These are phyloP conservation scores for Begonia masoniana DNA, from an alignment of 306 rosid species.

Conservation along the genomic window DNA sequence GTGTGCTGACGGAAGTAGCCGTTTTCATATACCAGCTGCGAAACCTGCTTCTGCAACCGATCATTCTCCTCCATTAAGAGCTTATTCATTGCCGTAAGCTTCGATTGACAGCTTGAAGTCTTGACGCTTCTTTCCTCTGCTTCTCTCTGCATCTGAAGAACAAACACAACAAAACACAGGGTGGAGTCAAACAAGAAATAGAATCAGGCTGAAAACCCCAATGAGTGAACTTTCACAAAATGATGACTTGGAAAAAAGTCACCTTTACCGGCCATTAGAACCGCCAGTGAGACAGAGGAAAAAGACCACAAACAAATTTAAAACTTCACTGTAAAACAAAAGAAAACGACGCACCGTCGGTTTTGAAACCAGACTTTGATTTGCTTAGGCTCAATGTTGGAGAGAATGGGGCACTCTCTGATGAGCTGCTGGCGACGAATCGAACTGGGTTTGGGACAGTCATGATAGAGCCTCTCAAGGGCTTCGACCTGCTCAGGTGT, in stretches of 20 bases:
- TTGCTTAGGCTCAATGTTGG: slow-evolving; percentile 86
- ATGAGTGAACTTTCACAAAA: not conserved
- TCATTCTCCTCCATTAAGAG: slow-evolving; percentile 96
- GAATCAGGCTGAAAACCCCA: too few relatives aligned
- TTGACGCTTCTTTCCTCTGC: slow-evolving; percentile 87
- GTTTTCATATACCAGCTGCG: slow-evolving; percentile 88
- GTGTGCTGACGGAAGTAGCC: slow-evolving; percentile 93
- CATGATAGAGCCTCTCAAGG: slow-evolving; percentile 89
- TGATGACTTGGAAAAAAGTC: not conserved
- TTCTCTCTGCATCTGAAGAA: slow-evolving; percentile 83
- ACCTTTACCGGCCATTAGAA: not conserved
- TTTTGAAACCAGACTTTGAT: slow-evolving; percentile 99
- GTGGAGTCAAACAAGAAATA: too few relatives aligned
- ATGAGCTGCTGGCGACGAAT: slow-evolving; percentile 94
- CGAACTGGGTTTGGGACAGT: slow-evolving; percentile 98
- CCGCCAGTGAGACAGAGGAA: not conserved
- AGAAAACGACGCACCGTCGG: slow-evolving; percentile 38
- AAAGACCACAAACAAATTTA: too few relatives aligned
- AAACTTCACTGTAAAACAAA: too few relatives aligned
- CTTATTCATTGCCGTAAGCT: slow-evolving; percentile 94
- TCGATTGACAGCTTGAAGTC: slow-evolving; percentile 85
- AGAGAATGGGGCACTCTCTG: slow-evolving; percentile 89
- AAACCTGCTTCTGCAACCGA: slow-evolving; percentile 98
- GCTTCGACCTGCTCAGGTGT: slow-evolving; percentile 99
- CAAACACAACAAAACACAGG: slow-evolving; percentile 11